phyloP scores from a whole-genome alignment of 371 early-diverging fungal species.

The Zychaea mexicana region DNA sequence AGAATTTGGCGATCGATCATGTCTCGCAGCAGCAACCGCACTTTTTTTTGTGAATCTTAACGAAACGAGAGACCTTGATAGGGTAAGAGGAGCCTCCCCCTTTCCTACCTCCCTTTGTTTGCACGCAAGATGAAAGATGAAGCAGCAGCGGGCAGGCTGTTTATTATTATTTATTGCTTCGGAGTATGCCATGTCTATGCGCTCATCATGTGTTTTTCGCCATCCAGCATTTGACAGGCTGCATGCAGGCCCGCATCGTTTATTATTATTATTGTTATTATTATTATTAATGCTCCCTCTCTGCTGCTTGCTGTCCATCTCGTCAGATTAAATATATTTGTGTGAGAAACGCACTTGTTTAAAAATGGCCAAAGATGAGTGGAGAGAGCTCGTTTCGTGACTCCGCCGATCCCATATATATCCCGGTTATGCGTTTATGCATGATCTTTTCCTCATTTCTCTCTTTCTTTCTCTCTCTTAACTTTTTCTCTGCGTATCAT shows the following conservation, averaged over 20 bases:
- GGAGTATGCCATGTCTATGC: background rate
- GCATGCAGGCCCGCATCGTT: background rate
- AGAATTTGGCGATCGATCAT: background rate
- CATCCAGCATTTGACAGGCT: slow-evolving; percentile 5
- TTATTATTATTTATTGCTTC: background rate
- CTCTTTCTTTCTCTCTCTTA: slow-evolving; percentile 3
- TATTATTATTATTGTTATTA: background rate
- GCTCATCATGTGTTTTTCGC: slow-evolving; percentile 4
- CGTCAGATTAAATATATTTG: slow-evolving; percentile 1
- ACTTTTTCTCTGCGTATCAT: background rate
- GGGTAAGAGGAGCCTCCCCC: background rate
- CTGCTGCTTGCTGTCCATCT: too few relatives aligned
- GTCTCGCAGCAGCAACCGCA: too few relatives aligned
- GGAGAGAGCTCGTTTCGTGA: slow-evolving; percentile 2
- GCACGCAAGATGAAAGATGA: too few relatives aligned
- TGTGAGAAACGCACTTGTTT: background rate
- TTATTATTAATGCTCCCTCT: too few relatives aligned
- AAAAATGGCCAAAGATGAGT: slow-evolving; percentile 4
- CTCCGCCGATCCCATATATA: slow-evolving; percentile 15
- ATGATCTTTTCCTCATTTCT: slow-evolving; percentile 1
- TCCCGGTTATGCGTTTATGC: background rate
- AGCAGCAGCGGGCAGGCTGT: too few relatives aligned
- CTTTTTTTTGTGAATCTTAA: too few relatives aligned
- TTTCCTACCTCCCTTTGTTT: too few relatives aligned
- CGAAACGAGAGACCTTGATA: too few relatives aligned